Evolutionary conservation across 2,329 filamentous ascomycete species (phyloP).

Genomic region (Tricladium varicosporioides): DNA sequence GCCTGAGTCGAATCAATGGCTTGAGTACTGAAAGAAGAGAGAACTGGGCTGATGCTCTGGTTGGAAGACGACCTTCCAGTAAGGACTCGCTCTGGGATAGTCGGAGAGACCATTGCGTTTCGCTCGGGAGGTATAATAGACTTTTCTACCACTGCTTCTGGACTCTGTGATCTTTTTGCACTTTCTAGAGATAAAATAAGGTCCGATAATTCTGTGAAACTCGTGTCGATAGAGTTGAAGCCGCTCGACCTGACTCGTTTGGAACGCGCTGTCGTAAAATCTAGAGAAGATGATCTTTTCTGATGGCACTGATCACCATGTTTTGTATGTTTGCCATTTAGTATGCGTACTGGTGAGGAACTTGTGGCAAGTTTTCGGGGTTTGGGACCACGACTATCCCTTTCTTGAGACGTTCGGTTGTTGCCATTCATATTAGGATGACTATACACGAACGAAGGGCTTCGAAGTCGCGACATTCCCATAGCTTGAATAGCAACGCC

Average conservation of each 20-base stretch:
- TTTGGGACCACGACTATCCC: not conserved
- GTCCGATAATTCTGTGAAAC: constrained; percentile 18
- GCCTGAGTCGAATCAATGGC: constrained; percentile 1
- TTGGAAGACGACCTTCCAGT: constrained; percentile 1
- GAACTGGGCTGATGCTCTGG: constrained; percentile 4
- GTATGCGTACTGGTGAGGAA: not conserved
- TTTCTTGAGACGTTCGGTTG: not conserved
- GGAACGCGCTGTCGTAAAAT: constrained; percentile 4
- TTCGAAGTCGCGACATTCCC: not conserved
- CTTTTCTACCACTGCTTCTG: constrained; percentile 1
- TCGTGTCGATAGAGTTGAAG: constrained; percentile 15
- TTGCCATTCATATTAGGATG: too few relatives aligned
- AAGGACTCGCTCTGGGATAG: constrained; percentile 16
- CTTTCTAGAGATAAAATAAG: constrained; percentile 14
- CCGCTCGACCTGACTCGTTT: constrained; percentile 15
- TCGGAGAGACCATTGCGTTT: constrained; percentile 21
- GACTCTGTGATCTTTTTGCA: constrained; percentile 1
- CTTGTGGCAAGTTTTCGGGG: not conserved
- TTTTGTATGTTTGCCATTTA: not conserved
- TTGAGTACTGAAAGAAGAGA: constrained; percentile 12
- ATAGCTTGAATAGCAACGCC: not conserved
- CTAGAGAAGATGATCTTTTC: constrained; percentile 9
- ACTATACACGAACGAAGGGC: not conserved
- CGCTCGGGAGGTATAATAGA: constrained; percentile 8
- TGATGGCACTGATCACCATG: not conserved